Percentiles rank a stretch among this genome's conserved stretches.
Conservation (phyloP, 176 grass and related monocot genomes). For the Coix lacrymajobi region DNA sequence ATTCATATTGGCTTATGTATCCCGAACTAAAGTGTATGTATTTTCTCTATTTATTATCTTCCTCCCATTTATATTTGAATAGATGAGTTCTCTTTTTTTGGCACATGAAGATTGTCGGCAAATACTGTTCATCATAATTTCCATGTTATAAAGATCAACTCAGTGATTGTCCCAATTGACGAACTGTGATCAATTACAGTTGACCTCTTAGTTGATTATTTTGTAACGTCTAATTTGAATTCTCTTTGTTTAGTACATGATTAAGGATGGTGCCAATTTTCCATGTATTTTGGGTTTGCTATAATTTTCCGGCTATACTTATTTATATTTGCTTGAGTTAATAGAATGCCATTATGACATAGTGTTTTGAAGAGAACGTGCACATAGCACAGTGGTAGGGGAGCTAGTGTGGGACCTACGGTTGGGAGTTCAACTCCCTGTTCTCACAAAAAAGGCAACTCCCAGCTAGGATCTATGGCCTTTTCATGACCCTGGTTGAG, state of each 20-base stretch:
- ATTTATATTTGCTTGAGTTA: not conserved
- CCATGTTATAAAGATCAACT: not conserved
- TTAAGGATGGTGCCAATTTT: not conserved
- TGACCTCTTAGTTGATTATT: slow-evolving; percentile 8
- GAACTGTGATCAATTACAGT: not conserved
- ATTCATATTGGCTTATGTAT: slow-evolving; percentile 91
- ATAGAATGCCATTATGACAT: not conserved
- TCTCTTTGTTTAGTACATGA: not conserved
- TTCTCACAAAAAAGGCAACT: not conserved
- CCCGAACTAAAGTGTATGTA: slow-evolving; percentile 85
- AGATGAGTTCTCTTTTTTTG: not conserved
- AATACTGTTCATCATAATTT: not conserved
- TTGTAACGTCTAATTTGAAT: not conserved
- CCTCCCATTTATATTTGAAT: not conserved
- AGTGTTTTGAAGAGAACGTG: not conserved
- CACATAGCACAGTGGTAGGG: not conserved
- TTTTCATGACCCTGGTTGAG: not conserved
- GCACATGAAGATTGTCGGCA: not conserved
- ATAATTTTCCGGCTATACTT: not conserved
- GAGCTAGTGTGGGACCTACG: not conserved
- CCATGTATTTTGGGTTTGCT: not conserved
- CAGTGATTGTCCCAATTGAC: not conserved
- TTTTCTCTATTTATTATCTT: slow-evolving; percentile 35
- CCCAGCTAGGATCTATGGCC: too few species aligned
- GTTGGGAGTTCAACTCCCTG: not conserved